Conservation (phyloP, 306 rosid species). For the Sindora glabra region DNA sequence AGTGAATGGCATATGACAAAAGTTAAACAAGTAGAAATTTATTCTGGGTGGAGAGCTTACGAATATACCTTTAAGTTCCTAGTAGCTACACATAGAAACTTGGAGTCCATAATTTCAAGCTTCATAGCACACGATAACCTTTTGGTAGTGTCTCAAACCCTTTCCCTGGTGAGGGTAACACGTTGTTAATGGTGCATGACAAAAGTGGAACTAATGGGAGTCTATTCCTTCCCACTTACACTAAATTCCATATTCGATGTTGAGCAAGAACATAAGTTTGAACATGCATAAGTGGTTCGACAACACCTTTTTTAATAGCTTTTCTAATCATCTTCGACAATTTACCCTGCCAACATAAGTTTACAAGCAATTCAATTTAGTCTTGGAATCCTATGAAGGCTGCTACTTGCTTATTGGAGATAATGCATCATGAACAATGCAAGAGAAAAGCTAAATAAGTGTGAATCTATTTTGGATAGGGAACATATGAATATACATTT, state of each 20-base stretch:
- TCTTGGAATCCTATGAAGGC: constrained; percentile 87
- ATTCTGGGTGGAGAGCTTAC: too few relatives aligned
- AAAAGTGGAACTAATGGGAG: too few relatives aligned
- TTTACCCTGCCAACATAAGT: constrained; percentile 64
- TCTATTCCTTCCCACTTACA: constrained; percentile 98
- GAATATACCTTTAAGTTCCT: too few relatives aligned
- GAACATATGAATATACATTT: constrained; percentile 88
- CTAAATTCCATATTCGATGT: constrained; percentile 89
- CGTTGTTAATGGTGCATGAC: too few relatives aligned
- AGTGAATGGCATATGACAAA: too few relatives aligned
- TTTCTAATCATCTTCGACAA: constrained; percentile 63
- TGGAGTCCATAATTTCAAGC: too few relatives aligned
- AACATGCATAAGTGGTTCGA: constrained; percentile 44
- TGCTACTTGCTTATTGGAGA: constrained; percentile 86
- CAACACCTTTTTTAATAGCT: constrained; percentile 52
- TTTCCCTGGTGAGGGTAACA: too few relatives aligned
- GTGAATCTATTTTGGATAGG: constrained; percentile 69
- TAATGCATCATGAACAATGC: constrained; percentile 61
- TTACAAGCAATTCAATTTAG: constrained; percentile 71
- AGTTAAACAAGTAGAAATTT: too few relatives aligned
- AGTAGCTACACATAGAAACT: too few relatives aligned
- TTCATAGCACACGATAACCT: too few relatives aligned
- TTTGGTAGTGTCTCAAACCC: too few relatives aligned
- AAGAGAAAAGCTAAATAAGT: constrained; percentile 69
- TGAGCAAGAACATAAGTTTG: constrained; percentile 58